Evolutionary conservation across 2,329 filamentous ascomycete genomes (phyloP).

Genomic region (Penicillium sp.): DNA sequence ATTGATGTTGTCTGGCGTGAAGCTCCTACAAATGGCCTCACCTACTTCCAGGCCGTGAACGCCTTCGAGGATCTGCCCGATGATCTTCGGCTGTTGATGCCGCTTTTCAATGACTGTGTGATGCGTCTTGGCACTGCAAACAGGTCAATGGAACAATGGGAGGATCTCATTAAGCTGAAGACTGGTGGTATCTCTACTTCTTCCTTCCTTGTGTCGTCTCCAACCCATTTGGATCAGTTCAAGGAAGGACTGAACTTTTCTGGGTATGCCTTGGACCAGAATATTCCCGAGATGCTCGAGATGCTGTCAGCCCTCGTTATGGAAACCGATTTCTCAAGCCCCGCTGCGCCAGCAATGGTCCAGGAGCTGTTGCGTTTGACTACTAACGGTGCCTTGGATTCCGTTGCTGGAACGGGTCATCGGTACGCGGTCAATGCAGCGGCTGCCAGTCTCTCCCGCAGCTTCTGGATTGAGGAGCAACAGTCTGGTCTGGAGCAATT

Average conservation of each 20-base stretch:
- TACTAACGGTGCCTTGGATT: conserved; percentile 85
- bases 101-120: conserved; percentile 85
- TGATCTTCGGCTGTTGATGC: conserved; percentile 78
- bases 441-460: conserved; percentile 71
- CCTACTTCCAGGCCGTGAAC: conserved; percentile 91
- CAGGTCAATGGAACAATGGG: conserved; percentile 88
- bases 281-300: conserved; percentile 87
- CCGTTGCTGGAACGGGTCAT: conserved; percentile 87
- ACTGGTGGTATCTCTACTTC: conserved; percentile 85
- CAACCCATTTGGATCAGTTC: conserved; percentile 65
- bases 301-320: conserved; percentile 74
- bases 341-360: conserved; percentile 76
- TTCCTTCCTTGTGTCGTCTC: conserved; percentile 78
- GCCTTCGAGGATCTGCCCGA: conserved; percentile 74
- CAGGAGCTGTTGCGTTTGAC: conserved; percentile 81
- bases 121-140: conserved; percentile 89
- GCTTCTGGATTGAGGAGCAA: conserved; percentile 73
- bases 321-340: conserved; percentile 85
- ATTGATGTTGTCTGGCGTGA: conserved; percentile 84
- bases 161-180: conserved; percentile 93
- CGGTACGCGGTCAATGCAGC: conserved; percentile 80
- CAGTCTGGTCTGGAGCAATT: conserved; percentile 89
- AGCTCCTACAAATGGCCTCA: conserved; percentile 90
- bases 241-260: conserved; percentile 80
- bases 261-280: conserved; percentile 84